A percentile compares a stretch with the other conserved stretches of the same genome.
phyloP scores from a whole-genome alignment of 345 rosid genomes.

The Geranium brycei region DNA sequence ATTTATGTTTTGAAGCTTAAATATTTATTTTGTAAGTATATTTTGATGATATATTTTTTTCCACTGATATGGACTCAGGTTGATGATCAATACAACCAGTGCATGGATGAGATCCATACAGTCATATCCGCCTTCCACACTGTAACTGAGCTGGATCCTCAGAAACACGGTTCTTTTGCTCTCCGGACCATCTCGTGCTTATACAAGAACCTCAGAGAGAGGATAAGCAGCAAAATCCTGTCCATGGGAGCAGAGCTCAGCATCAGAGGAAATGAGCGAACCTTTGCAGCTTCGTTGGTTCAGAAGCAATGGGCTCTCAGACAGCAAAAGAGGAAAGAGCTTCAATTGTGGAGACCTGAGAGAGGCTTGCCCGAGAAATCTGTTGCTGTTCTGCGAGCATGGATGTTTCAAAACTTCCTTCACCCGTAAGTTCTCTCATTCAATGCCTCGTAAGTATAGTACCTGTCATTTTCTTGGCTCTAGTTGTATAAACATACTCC shows the following conservation, averaged over 20 bases:
- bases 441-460: neutral
- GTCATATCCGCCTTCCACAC: conserved; percentile 93
- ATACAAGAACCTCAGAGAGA: conserved; percentile 68
- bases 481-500: too few relatives aligned
- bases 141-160: conserved; percentile 79
- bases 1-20: too few relatives aligned
- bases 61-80: conserved; percentile 30
- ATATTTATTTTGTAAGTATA: too few relatives aligned
- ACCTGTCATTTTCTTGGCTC: too few relatives aligned
- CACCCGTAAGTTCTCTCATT: conserved; percentile 61
- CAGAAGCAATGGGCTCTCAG: conserved; percentile 71
- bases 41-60: too few relatives aligned
- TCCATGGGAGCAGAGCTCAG: conserved; percentile 38
- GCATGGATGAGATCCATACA: conserved; percentile 83
- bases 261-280: conserved; percentile 28
- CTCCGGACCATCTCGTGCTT: conserved; percentile 57
- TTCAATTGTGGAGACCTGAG: conserved; percentile 87
- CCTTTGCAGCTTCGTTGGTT: conserved; percentile 32
- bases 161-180: conserved; percentile 60
- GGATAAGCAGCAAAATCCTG: conserved; percentile 76
- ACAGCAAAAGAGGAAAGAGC: conserved; percentile 63
- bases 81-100: conserved; percentile 67
- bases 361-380: conserved; percentile 89
- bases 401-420: conserved; percentile 99
- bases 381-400: conserved; percentile 69